A percentile compares a stretch with the other conserved stretches of the same genome.
Evolutionary conservation across 208 protist genomes (phyloP).

Genomic region (Crithidia expoeki): DNA sequence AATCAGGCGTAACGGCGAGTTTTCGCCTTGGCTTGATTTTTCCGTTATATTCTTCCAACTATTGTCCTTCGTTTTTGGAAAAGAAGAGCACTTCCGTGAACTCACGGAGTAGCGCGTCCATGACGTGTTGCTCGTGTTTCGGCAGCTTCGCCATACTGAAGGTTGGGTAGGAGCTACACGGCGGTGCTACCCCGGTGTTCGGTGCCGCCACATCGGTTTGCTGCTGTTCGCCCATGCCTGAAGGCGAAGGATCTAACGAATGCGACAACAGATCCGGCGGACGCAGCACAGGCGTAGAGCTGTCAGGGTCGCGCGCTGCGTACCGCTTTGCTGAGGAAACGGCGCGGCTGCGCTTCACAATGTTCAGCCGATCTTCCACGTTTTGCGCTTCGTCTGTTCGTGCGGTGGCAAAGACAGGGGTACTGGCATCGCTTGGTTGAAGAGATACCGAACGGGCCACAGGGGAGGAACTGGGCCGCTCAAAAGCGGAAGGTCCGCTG

Average conservation of each 20-base stretch:
- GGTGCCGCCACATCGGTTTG: slow-evolving; percentile 2
- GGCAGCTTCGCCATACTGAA: slow-evolving; percentile 55
- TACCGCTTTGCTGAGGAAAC: slow-evolving; percentile 6
- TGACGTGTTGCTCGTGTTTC: slow-evolving; percentile 75
- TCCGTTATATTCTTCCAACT: too few species aligned
- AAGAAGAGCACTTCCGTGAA: slow-evolving; percentile 76
- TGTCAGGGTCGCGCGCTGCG: not conserved
- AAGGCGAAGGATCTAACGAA: not conserved
- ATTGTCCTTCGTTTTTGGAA: slow-evolving; percentile 6
- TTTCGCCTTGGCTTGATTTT: too few species aligned
- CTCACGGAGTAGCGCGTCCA: slow-evolving; percentile 74
- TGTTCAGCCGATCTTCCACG: slow-evolving; percentile 80
- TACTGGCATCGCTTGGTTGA: slow-evolving; percentile 17
- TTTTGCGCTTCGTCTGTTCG: slow-evolving; percentile 26
- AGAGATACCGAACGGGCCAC: slow-evolving; percentile 17
- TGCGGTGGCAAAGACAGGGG: not conserved
- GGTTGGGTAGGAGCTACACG: slow-evolving; percentile 68
- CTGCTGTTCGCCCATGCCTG: not conserved
- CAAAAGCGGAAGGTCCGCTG: slow-evolving; percentile 14
- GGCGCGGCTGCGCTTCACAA: slow-evolving; percentile 72
- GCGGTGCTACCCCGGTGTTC: slow-evolving; percentile 33
- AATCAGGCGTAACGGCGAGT: too few species aligned
- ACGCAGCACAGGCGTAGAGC: not conserved
- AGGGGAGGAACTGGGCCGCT: slow-evolving; percentile 46
- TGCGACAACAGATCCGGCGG: not conserved